Evolutionary conservation across 306 rosid species (phyloP).

Genomic region (Lathyrus oleraceus): DNA sequence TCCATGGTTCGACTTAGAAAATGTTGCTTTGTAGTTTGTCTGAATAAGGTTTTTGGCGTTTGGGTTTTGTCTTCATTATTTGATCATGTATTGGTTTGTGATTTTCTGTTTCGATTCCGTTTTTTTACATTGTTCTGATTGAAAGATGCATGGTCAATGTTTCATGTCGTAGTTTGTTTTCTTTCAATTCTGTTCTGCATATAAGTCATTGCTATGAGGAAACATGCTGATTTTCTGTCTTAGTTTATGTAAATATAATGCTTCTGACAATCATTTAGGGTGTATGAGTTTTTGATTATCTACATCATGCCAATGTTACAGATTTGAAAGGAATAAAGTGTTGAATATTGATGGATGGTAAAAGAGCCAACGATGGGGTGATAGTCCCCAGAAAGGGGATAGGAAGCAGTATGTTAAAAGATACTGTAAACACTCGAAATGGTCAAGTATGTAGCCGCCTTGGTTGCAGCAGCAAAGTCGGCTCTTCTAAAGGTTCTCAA

Average conservation of each 20-base stretch:
- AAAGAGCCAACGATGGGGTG: constrained; percentile 62
- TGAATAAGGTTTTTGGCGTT: constrained; percentile 1
- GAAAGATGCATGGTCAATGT: not conserved
- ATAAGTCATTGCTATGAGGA: not conserved
- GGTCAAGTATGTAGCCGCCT: constrained; percentile 72
- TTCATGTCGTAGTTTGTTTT: not conserved
- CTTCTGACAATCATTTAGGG: constrained; percentile 3
- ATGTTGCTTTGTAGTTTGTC: constrained; percentile 23
- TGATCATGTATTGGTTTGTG: constrained; percentile 36
- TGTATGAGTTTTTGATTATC: constrained; percentile 20
- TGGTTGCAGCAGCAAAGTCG: constrained; percentile 75
- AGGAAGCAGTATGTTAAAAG: constrained; percentile 63
- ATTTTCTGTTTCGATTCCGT: constrained; percentile 1
- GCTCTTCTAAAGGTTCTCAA: constrained; percentile 60
- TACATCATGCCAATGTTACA: constrained; percentile 36
- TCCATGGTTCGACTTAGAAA: not conserved
- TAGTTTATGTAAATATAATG: not conserved
- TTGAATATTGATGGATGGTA: constrained; percentile 71
- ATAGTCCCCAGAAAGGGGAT: constrained; percentile 71
- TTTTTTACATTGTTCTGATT: constrained; percentile 22
- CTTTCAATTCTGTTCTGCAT: not conserved
- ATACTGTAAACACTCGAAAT: constrained; percentile 57
- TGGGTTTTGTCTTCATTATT: constrained; percentile 22
- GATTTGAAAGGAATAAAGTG: constrained; percentile 45
- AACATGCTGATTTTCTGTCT: not conserved